Evolutionary conservation across 2,329 filamentous ascomycete species (phyloP), one percentile per base, ranked within the genome.

Genomic region (Fusarium begoniae): DNA sequence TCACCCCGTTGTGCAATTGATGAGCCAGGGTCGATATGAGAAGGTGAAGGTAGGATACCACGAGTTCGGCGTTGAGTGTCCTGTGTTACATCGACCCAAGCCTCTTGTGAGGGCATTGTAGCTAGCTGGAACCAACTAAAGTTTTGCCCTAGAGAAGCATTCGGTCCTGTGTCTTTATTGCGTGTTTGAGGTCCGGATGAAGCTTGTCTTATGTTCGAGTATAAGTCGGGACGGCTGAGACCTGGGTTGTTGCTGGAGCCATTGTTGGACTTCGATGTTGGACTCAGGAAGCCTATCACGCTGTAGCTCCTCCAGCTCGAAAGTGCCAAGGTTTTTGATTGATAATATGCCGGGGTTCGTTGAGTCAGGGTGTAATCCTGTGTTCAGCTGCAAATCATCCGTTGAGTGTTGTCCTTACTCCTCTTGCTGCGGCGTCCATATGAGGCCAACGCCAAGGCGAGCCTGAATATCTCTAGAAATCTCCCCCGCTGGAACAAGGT

Each of bases 341-440:
- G 17, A 13, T 17, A 0, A 0, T 9, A 45, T 0, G 0, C 1
- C 11, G 11, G 11, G 3, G 43, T 0, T 20, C 0, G 5, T 20
- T 26, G 17, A 13, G 1, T 13, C 5, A 14, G 8, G 12, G 8
- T 0, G 1, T 6, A 14, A 20, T 4, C 4, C 24, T 14, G 6
- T 13, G 13, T n/a, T n/a, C n/a, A n/a, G n/a, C n/a, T 13, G 5
- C 7, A 13, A 6, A 20, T 9, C 0, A 18, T 18, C 1, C 15
- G 8, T 5, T 0, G 15, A 18, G 7, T 24, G 7, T 24, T 45
- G n/a, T 3, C 10, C 1, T 24, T 44, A 15, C 3, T 0, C 24
- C 2, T 28, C 13, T 47, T 48, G 6, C 20, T 28, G 45, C 3
- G 26, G 13, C 26, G 8, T 28, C 18, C 6, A 15, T 1, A 6